These are phyloP conservation scores for Penicillium italicum DNA, from an alignment of 2,329 filamentous ascomycete genomes.

Conservation along the genomic window DNA sequence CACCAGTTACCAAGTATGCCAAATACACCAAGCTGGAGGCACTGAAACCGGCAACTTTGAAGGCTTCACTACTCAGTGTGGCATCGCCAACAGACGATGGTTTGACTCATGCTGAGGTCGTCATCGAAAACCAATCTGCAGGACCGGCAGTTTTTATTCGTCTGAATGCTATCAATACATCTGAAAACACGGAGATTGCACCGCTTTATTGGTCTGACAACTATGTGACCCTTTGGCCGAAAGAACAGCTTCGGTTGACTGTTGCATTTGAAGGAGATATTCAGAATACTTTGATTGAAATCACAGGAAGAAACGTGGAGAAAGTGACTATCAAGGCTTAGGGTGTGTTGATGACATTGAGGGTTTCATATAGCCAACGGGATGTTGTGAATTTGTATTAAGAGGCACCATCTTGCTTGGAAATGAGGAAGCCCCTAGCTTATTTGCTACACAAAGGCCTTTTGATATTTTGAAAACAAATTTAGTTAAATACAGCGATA, in stretches of 20 bases:
- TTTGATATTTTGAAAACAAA: background rate
- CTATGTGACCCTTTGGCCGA: conserved; percentile 59
- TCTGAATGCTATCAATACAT: conserved; percentile 48
- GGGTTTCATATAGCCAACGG: background rate
- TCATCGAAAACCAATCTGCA: conserved; percentile 51
- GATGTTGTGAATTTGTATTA: background rate
- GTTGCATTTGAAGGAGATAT: conserved; percentile 27
- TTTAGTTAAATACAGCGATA: too few species aligned
- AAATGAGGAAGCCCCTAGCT: background rate
- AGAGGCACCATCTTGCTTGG: background rate
- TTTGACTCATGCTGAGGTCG: conserved; percentile 31
- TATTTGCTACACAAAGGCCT: background rate
- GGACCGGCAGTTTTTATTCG: conserved; percentile 58
- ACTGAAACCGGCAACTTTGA: conserved; percentile 41
- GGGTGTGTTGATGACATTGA: background rate
- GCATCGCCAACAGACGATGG: background rate
- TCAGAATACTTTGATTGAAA: conserved; percentile 11
- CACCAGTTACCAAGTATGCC: conserved; percentile 53
- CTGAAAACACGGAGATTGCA: conserved; percentile 44
- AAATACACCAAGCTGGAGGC: conserved; percentile 48
- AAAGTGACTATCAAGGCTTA: conserved; percentile 2
- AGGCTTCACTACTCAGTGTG: conserved; percentile 21
- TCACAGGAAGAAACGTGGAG: conserved; percentile 26
- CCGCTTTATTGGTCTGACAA: conserved; percentile 61
- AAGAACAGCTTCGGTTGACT: conserved; percentile 48